Base-by-base conservation (phyloP, 2,329 filamentous ascomycete genomes). In the Emergomyces pasteurianus region DNA sequence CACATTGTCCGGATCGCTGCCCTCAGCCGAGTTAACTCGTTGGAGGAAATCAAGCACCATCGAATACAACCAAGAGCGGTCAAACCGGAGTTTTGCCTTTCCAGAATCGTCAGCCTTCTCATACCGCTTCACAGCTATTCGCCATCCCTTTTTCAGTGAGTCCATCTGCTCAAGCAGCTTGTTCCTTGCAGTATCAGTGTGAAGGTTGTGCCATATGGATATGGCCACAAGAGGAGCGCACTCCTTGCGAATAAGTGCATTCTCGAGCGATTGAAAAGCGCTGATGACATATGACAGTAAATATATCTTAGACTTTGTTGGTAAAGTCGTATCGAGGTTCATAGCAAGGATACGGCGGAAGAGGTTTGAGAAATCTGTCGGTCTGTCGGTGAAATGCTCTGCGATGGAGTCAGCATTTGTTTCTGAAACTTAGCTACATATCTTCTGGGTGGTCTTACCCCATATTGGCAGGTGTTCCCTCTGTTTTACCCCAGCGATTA, bases 191-290 rank as follows among this genome's bases (percentile, higher is more conserved):
- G 82, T 81, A 40, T 95, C 90, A 61, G 83, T 88, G 36, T 89
- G 88, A 43, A 99, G 77, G 70, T 96, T 95, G 69, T 97, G 90
- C 94, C 94, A 99, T 68, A 94, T 90, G 0, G 89, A 87, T 67
- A 99, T 96, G 14, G 91, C 94, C 23, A 99, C 92, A 58, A 99
- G 79, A 1, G 95, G 90, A 7, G 92, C 94, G 74, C 94, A 97
- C 78, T 99, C 94, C 73, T 96, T 97, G 64, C 94, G 86, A 57
- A 99, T 89, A 60, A 95, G 83, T 43, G 84, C 83, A 71, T 86
- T 92, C 72, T 99, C 95, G 38, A 99, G 80, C 54, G 91, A 96
- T 73, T 97, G 92, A 71, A 96, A 99, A 42, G 92, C 89, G 66
- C 87, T 85, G 58, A 95, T 95, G 64, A 97, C 81, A 74, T 97